Base-by-base conservation (phyloP, 306 rosid species). In the Vigna trinervia region DNA sequence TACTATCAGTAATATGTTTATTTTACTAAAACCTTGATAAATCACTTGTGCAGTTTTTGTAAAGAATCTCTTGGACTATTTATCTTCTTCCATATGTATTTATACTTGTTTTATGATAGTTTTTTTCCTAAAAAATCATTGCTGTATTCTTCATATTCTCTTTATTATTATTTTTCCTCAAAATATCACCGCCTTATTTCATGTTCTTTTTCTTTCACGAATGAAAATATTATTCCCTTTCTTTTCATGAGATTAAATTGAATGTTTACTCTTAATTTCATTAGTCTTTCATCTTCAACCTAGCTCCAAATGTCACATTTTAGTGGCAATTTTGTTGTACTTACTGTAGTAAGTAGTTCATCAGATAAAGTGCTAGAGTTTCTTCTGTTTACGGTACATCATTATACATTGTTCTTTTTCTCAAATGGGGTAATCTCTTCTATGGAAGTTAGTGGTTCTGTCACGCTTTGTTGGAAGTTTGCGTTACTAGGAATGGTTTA, bases 391-490 rank as follows among this genome's bases (percentile, higher is more conserved):
- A 69, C 51, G 59, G 54, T 36, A 71, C 20, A 30, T 17, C 71
- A 57, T 32, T 20, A 28, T 45, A 48, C 5, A 15, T 74, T 38
- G 57, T 50, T 46, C 66, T 23, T 39, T 47, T 20, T 68, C 52
- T 47, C 71, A 36, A 36, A 36, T 36, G 8, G 41, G 41, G 41
- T 1, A 36, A 36, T 6, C 41, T 36, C 9, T 36, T 66, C 23
- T 41, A 45, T 4, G 8, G 30, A 74, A 59, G 80, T 50, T 15
- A 46, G 66, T 74, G 8, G 50, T 59, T 74, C 41, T 58, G 34
- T 75, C 80, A 75, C 52, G 70, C 79, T 65, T 80, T 32, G 17
- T 30, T 71, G 32, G 47, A 71, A 38, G 67, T 73, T 80, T 64
- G 43, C 2, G 13, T 54, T 69, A 60, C 3, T 26, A 26, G 41